Conservation (phyloP, 345 rosid genomes). For the Euphorbia tirucalli region DNA sequence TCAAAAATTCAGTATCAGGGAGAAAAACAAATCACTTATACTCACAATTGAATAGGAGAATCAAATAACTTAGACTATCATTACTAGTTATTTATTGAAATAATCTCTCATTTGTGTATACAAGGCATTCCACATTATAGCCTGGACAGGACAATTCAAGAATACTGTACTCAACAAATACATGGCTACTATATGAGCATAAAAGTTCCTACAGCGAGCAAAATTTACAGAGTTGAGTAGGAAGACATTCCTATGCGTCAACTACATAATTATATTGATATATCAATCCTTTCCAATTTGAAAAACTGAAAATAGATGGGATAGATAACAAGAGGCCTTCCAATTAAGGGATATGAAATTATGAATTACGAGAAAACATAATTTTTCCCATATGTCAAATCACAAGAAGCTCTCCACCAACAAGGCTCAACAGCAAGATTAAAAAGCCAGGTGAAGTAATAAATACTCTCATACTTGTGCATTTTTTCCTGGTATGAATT, state of each 20-base stretch:
- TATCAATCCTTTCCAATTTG: neutral
- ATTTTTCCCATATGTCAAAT: constrained; percentile 2
- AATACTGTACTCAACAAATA: no score
- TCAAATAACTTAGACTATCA: no score
- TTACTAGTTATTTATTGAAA: no score
- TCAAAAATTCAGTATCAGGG: no score
- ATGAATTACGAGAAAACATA: neutral
- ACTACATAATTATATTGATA: neutral
- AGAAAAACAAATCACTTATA: no score
- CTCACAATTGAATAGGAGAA: no score
- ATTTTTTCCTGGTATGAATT: neutral
- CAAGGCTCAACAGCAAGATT: constrained; percentile 8
- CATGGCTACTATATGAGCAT: no score
- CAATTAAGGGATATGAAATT: neutral
- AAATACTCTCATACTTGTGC: neutral
- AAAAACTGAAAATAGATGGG: neutral
- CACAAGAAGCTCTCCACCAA: constrained; percentile 10
- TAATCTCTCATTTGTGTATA: no score
- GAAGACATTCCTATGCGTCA: neutral
- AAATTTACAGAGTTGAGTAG: no score
- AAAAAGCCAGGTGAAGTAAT: constrained; percentile 23
- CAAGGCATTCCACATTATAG: no score
- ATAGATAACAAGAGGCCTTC: neutral
- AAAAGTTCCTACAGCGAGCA: no score
- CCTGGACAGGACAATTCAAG: no score